Base-by-base conservation (phyloP, 495 filamentous ascomycete genomes). In the Chlorociboria aeruginascens region DNA sequence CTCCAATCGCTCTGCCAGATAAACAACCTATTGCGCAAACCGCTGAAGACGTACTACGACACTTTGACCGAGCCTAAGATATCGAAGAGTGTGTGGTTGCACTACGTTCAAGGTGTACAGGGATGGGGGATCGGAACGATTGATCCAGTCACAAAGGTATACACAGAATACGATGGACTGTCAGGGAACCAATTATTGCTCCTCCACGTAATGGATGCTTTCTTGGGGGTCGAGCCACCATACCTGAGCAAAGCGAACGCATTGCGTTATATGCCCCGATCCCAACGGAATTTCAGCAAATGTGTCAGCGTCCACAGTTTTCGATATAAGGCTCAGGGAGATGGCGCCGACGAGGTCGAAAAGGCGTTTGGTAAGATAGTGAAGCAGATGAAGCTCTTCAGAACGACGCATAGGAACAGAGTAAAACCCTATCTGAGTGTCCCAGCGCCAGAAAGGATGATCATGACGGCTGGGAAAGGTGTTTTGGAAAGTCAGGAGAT, bases 381-480 rank as follows among this genome's bases (percentile, higher is more conserved):
- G n/a, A 66, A 66, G 40, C 55, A 59, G 20, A 30, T 68, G 43
- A 66, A 55, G 46, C 62, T 68, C 16, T 69, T 69, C 42, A 54
- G 67, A 12, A 50, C 59, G 14, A 65, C 67, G 7, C 68, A 71
- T 49, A 48, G 61, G 6, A 55, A 54, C 3, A 52, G 68, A 17
- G 63, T 58, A 11, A 64, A 60, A 52, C 43, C 54, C 3, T 69
- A 71, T 38, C 44, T 71, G 11, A 38, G 50, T 8, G 40, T 57
- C 20, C 62, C 66, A 13, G 67, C 68, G 7, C 68, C 68, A 11
- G 68, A 71, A 48, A 43, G 68, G 35, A 45, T 63, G 25, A 61
- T 61, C 7, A 71, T 71, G 68, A 71, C 68, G 6, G 65, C 68
- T 11, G 66, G 63, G 6, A 69, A 67, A 50, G 66, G 62, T 1